Base-by-base conservation (phyloP, 331 rosid genomes). In the Arachis monticola region DNA sequence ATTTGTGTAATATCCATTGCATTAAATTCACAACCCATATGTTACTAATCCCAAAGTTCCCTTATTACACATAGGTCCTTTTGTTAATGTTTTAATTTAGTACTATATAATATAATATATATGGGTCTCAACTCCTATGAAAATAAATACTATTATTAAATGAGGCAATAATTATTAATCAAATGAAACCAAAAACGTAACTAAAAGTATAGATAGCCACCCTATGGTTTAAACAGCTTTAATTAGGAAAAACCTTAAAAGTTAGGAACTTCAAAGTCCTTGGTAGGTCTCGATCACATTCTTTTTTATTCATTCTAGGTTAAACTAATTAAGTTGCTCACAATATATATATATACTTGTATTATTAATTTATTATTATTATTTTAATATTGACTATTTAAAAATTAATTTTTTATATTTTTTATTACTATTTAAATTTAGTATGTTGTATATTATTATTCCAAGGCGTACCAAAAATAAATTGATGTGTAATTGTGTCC, bases 81-180 rank as follows among this genome's bases (percentile, higher is more conserved):
- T 69, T 13, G 30, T 32, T 27, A 3, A 44, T 42, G 47, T 65
- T 53, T 40, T 52, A 32, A 32, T 32, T 32, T 17, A 32, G 38
- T 32, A 32, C 38, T 32, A 2, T 32, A 2, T 32, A 32, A 17
- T 17, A 17, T 17, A 17, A 17, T 32, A 32, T 32, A 44, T 44
- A 17, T 69, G 53, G 74, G 22, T 70, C 74, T 55, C 41, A 70
- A 55, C 53, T 55, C 17, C 56, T 11, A 1, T 10, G 13, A 10
- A 50, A 69, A 53, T 12, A 38, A 10, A 38, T 52, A 51, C 53
- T 52, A 59, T 31, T 11, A 30, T 45, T n/a, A 63, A 63, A 44
- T 41, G 48, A 63, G 7, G 50, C 14, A 63, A 63, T 32, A 32
- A 32, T 32, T 1, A 32, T 32, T 32, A 32, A 32, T 32, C 38